Percentiles rank a stretch among this genome's conserved stretches.
Evolutionary conservation across 495 filamentous ascomycete species (phyloP).

Genomic region (Aspergillus asperescens): DNA sequence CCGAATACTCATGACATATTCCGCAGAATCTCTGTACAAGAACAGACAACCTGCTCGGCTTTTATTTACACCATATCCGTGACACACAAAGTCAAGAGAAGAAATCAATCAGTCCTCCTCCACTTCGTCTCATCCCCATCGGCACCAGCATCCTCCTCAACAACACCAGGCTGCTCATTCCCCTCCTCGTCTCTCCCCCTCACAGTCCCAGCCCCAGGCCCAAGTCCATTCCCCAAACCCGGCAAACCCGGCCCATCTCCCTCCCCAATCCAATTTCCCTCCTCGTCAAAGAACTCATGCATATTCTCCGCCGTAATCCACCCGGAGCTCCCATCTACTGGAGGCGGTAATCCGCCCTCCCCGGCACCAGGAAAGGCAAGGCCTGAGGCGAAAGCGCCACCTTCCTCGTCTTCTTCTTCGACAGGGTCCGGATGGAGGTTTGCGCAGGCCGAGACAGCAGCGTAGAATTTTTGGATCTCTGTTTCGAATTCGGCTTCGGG

Average conservation of each 20-base stretch:
- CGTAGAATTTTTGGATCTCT: conserved; percentile 57
- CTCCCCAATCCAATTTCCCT: conserved; percentile 54
- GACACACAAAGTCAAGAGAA: too few species aligned
- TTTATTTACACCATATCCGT: not conserved
- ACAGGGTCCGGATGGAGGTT: conserved; percentile 82
- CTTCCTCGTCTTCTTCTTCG: conserved; percentile 45
- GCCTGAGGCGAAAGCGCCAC: conserved; percentile 33
- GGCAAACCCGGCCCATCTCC: conserved; percentile 34
- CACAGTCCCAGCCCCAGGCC: conserved; percentile 54
- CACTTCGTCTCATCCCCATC: conserved; percentile 53
- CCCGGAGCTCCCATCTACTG: conserved; percentile 76
- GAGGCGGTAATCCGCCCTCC: conserved; percentile 60
- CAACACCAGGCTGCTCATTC: conserved; percentile 27
- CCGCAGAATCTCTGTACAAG: not conserved
- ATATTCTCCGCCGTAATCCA: conserved; percentile 99
- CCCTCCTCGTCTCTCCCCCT: conserved; percentile 42
- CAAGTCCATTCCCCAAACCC: conserved; percentile 50
- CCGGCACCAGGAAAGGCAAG: conserved; percentile 24
- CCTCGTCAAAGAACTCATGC: conserved; percentile 66
- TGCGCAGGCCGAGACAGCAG: conserved; percentile 77
- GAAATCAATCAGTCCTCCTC: conserved; percentile 49
- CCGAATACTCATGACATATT: not conserved
- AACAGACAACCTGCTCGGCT: not conserved
- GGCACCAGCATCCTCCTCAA: conserved; percentile 22
- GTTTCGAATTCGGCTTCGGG: conserved; percentile 26